Evolutionary conservation across 2,329 filamentous ascomycete genomes (phyloP).

Genomic region (Epicoccum sorghinum): DNA sequence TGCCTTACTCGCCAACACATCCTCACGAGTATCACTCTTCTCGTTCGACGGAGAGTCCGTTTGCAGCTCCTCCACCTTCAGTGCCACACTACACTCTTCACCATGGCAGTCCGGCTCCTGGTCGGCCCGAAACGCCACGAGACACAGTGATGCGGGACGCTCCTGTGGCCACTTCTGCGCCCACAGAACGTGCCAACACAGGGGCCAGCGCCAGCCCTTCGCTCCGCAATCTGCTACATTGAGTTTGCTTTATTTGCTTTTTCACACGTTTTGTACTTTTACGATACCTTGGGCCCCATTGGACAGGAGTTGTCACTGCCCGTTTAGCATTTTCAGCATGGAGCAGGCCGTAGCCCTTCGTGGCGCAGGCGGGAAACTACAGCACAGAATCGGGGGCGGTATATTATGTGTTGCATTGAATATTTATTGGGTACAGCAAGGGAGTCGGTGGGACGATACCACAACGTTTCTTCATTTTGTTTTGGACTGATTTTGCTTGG

Average conservation of each 20-base stretch:
- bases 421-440: slow-evolving; percentile 25
- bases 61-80: slow-evolving; percentile 34
- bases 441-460: slow-evolving; percentile 41
- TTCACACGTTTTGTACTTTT: slow-evolving; percentile 16
- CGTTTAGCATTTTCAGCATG: slow-evolving; percentile 22
- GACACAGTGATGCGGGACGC: slow-evolving; percentile 44
- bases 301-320: slow-evolving; percentile 29
- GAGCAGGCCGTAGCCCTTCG: slow-evolving; percentile 9
- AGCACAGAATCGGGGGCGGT: not conserved
- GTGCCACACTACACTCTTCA: slow-evolving; percentile 37
- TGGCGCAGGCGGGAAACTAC: slow-evolving; percentile 14
- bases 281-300: slow-evolving; percentile 24
- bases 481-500: slow-evolving; percentile 10
- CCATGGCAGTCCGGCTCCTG: slow-evolving; percentile 41
- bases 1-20: slow-evolving; percentile 47
- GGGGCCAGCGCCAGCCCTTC: slow-evolving; percentile 56
- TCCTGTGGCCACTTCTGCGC: slow-evolving; percentile 32
- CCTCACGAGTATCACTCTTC: slow-evolving; percentile 41
- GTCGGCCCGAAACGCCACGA: slow-evolving; percentile 43
- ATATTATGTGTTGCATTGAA: slow-evolving; percentile 13
- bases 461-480: slow-evolving; percentile 28
- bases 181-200: slow-evolving; percentile 38
- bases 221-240: slow-evolving; percentile 56
- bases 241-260: slow-evolving; percentile 23
- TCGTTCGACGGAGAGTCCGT: slow-evolving; percentile 46